These are phyloP conservation scores for Starmerella geochares DNA, from an alignment of 805 yeast species.

Conservation along the genomic window DNA sequence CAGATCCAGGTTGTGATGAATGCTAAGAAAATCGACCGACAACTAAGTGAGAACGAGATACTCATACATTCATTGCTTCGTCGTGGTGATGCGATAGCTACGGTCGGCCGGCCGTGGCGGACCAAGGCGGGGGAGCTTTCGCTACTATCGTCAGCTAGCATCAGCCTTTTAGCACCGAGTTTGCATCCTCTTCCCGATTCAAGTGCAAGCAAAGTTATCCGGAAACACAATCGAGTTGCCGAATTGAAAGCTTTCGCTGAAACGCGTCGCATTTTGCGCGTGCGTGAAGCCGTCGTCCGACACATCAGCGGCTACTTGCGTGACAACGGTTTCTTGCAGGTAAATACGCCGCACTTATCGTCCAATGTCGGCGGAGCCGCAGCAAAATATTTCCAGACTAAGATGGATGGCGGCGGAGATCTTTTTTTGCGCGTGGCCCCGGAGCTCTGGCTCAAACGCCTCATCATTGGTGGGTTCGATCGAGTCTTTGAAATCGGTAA, in stretches of 20 bases:
- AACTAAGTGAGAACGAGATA: slow-evolving; percentile 38
- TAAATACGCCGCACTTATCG: slow-evolving; percentile 77
- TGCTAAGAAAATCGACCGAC: slow-evolving; percentile 37
- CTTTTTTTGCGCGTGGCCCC: slow-evolving; percentile 82
- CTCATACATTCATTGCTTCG: slow-evolving; percentile 36
- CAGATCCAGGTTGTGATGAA: slow-evolving; percentile 56
- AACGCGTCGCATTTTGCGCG: slow-evolving; percentile 39
- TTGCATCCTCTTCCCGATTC: slow-evolving; percentile 60
- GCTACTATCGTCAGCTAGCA: slow-evolving; percentile 43
- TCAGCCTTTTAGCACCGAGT: slow-evolving; percentile 55
- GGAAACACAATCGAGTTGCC: slow-evolving; percentile 59
- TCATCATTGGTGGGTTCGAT: slow-evolving; percentile 77
- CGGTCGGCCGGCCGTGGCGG: slow-evolving; percentile 59
- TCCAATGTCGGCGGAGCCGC: slow-evolving; percentile 72
- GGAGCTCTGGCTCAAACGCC: slow-evolving; percentile 80
- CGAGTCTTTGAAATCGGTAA: slow-evolving; percentile 76
- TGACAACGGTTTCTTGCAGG: slow-evolving; percentile 51
- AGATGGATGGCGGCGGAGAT: slow-evolving; percentile 25
- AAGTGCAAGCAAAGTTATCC: slow-evolving; percentile 44
- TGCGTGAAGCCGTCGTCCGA: slow-evolving; percentile 47
- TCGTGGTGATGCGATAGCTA: slow-evolving; percentile 62
- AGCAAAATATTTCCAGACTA: slow-evolving; percentile 75
- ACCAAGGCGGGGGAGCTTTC: slow-evolving; percentile 76
- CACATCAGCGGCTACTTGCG: slow-evolving; percentile 49
- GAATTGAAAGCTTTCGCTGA: slow-evolving; percentile 56